Percentiles rank a stretch among this genome's conserved stretches.
phyloP scores from a whole-genome alignment of 2,329 filamentous ascomycete species.

The Talaromyces piceae region DNA sequence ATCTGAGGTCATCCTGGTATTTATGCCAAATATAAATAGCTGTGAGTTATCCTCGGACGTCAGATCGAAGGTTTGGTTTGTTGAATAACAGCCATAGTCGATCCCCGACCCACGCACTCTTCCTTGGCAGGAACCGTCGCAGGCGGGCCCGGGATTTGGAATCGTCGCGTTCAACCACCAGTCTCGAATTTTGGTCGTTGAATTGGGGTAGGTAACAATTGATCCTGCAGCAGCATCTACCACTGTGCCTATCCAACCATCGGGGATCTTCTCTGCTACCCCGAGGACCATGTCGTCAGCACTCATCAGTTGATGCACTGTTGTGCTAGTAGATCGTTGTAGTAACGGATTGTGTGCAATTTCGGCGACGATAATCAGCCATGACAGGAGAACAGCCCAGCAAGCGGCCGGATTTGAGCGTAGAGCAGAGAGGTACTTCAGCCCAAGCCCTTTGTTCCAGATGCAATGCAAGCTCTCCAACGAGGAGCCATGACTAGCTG shows the following conservation, averaged over 20 bases:
- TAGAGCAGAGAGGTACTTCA: not conserved
- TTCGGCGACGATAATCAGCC: not conserved
- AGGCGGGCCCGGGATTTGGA: not conserved
- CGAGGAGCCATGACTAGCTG: not conserved
- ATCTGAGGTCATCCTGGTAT: not conserved
- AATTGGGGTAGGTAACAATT: slow-evolving; percentile 1
- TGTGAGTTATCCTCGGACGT: not conserved
- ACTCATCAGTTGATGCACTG: not conserved
- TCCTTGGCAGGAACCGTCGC: not conserved
- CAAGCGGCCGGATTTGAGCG: not conserved
- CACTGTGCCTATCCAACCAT: slow-evolving; percentile 1
- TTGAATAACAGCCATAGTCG: not conserved
- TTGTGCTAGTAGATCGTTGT: not conserved
- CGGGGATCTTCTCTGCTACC: not conserved
- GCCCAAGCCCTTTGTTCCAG: not conserved
- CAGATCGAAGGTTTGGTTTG: not conserved
- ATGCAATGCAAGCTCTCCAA: not conserved
- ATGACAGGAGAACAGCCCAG: not conserved
- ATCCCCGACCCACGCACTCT: not conserved
- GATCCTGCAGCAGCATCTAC: not conserved
- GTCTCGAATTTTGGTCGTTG: not conserved
- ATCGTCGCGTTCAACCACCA: slow-evolving; percentile 2
- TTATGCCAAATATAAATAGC: not conserved
- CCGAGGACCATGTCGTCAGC: not conserved
- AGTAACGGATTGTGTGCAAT: not conserved